Base-by-base conservation (phyloP, 768 basidiomycete genomes). In the Amylocystis lapponica region DNA sequence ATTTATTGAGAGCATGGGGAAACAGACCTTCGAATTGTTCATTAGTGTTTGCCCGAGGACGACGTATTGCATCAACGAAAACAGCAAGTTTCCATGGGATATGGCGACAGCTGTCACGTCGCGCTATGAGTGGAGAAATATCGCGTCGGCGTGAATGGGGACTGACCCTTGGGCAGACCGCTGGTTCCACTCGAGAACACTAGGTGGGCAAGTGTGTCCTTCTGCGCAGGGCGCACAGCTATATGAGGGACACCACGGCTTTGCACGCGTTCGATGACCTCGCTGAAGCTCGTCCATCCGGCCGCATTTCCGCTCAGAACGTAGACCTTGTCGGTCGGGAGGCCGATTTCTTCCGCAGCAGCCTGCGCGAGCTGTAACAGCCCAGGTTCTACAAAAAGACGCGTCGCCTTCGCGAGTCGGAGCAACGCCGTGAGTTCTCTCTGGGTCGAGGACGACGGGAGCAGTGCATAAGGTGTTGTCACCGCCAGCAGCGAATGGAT, bases 171-270 rank as follows among this genome's bases (percentile, higher is more conserved):
- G 0, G 86, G 83, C 3, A 80, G 63, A 0, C 86, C 86, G 46
- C 74, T 86, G 0, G 86, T 88, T 19, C 86, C 86, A 52, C 86
- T 87, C 0, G 86, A 88, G 55, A 85, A 86, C 0, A 82, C 66
- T 3, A 88, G 65, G 56, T 87, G 85, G 1, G 81, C 85, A 1
- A 86, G 61, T 0, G 79, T 83, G 46, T 80, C 64, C 23, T 63
- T 66, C 14, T 50, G 62, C 0, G 75, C 82, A 0, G 68, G 64
- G 31, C 66, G 69, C 25, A 78, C 60, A 1, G 66, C 63, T 1
- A 75, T 53, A 1, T 66, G 56, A 7, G 75, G 68, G 1, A 74
- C 51, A 0, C 63, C 61, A 17, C 64, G 66, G 10, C 46, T 49
- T 31, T 60, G 63, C 21, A 69, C 70, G 9, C 59, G 51, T 5